Base-by-base conservation (phyloP, 768 basidiomycete genomes). In the Suillus variegatus region DNA sequence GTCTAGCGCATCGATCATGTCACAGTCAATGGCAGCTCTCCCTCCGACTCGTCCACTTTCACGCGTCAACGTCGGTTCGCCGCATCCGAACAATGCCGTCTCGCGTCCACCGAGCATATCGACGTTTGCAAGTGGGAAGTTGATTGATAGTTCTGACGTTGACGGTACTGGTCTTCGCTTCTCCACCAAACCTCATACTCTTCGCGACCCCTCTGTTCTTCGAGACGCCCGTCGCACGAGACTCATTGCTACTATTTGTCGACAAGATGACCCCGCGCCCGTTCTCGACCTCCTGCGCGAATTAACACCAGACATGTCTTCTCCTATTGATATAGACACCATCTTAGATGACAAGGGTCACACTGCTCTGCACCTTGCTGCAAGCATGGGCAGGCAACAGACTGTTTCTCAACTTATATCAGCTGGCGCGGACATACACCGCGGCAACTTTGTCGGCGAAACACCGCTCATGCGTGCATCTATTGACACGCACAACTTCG, bases 271-370 rank as follows among this genome's bases (percentile, higher is more conserved):
- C 67, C 85, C 91, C 0, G 72, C 70, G 20, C 74, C 82, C 6
- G 82, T 94, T 6, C 74, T 94, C 4, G 85, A 89, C 57, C 78
- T 88, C 35, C 77, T 94, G 25, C 89, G 89, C 52, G 88, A 89
- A 74, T 82, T 90, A 25, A 81, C 85, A 7, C 80, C 85, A 1
- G 74, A 82, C 62, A 72, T 77, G 18, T 72, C 75, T 28, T 64
- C 72, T 20, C 72, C 76, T 7, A 63, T 72, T 44, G 93, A 95
- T 65, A 79, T 94, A 57, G 92, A 99, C 73, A 82, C 85, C n/a
- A 83, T 97, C 49, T 85, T 99, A 49, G 97, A 99, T 71, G 94
- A 97, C 68, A 91, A 95, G 71, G 94, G 94, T 0, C 97, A 99
- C 75, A 94, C 95, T 0, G 91, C 96, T 12, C 82, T 99, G 16